Evolutionary conservation across 2,329 filamentous ascomycete species (phyloP), one percentile per base, ranked within the genome.

Genomic region (Fusarium guadeloupense): DNA sequence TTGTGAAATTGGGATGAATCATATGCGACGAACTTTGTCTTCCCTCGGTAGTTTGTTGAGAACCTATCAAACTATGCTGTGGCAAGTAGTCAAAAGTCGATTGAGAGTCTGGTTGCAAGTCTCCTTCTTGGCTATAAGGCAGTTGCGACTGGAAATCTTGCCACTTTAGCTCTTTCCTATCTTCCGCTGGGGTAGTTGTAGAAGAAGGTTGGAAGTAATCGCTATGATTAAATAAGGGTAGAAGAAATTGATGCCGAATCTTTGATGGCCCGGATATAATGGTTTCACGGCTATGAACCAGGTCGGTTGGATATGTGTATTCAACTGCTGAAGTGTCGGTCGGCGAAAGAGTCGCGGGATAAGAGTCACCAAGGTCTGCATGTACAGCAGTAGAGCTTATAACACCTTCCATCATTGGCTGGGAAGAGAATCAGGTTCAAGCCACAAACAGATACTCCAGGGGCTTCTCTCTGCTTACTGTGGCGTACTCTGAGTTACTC

Each of bases 11-110:
- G 0, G 57, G 44, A 0, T 41, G 3, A 0, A 7, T 10, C 13
- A 2, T 20, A 1, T 9, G 9, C 6, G 5, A 10, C 9, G 3
- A 0, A 0, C 7, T 2, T 4, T 5, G 9, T 1, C n/a, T 2
- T 9, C 14, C 13, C 8, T 19, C 16, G 2, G 3, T 9, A 9
- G 19, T 10, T 6, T 4, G 13, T 2, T 17, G 3, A 3, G 12
- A 12, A 3, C 7, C 17, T 3, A 1, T 13, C 12, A 0, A 6
- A 5, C 6, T 14, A n/a, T 7, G 2, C 3, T 1, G 6, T 1
- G n/a, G n/a, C 4, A 14, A 25, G n/a, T 3, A 2, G 9, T 30
- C 5, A 2, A 35, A 0, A 4, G 9, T 14, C 3, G 16, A 2
- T 5, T n/a, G 4, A 5, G n/a, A 0, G 2, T 35, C 1, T 0